Evolutionary conservation across 805 yeast genomes (phyloP), one percentile per base, ranked within the genome.

Genomic region (Wickerhamomyces hampshirensis): DNA sequence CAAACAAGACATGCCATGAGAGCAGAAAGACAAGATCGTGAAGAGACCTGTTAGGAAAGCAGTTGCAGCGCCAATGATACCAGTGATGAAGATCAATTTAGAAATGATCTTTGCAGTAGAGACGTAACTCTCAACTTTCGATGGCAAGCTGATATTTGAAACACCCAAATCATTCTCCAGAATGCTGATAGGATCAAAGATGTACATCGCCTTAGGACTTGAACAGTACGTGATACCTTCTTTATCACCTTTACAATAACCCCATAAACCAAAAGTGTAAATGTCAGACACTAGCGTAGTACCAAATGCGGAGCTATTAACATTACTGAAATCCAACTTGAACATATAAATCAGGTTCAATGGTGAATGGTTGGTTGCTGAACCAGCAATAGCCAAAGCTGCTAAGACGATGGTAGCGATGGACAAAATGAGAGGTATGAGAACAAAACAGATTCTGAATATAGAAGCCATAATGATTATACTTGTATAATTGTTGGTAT

Each of bases 181-280:
- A 33, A 53, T 57, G 51, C 46, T 43, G 23, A 68, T 57, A 2
- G 84, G 79, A 51, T 80, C 73, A 48, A 84, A 72, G 40, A 64
- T 58, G 56, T 67, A 84, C 45, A 76, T 75, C 3, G 75, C 64
- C 39, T 64, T 57, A 15, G 89, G 75, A 8, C 64, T 50, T 12
- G 73, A 61, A 57, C 94, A 84, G 53, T 63, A 63, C 4, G 67
- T 62, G 44, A 66, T 65, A 33, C 63, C 37, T 29, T 56, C 48
- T 26, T 39, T 39, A 21, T 53, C 16, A 16, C 78, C 81, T 36
- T 63, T 48, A 56, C 88, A 80, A 58, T 75, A 79, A 17, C 82
- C 81, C 74, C 82, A 80, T 46, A 75, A 58, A 26, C 85, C 84
- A 23, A 77, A 60, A 12, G 73, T 66, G 46, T 73, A 74, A 19